A percentile compares a stretch with the other conserved stretches of the same genome.
These are phyloP conservation scores for Vitis riparia DNA, from an alignment of 164 flowering plant species.

Conservation along the genomic window DNA sequence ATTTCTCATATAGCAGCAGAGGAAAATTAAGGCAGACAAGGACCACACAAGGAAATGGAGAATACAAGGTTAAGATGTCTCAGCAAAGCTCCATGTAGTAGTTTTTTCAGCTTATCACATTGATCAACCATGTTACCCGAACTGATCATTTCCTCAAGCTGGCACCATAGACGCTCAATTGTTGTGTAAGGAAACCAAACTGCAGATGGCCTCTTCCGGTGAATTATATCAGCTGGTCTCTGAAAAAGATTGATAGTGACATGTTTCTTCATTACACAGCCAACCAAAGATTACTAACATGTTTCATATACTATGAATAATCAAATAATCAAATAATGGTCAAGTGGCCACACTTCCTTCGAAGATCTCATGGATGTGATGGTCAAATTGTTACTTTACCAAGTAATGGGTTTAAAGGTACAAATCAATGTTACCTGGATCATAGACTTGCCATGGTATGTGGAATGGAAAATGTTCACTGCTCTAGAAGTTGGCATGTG, in stretches of 20 bases:
- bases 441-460: too few species aligned
- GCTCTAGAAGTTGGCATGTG: too few species aligned
- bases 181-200: conserved; percentile 90
- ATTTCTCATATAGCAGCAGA: neutral
- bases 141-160: conserved; percentile 56
- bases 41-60: neutral
- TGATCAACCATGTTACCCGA: conserved; percentile 75
- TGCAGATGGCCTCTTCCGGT: conserved; percentile 73
- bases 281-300: neutral
- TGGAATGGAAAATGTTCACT: too few species aligned
- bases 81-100: conserved; percentile 58
- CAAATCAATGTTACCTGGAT: too few species aligned
- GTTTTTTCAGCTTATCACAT: conserved; percentile 63
- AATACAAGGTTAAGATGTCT: conserved; percentile 75
- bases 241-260: conserved; percentile 28
- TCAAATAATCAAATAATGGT: neutral
- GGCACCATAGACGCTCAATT: conserved; percentile 73
- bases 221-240: conserved; percentile 70
- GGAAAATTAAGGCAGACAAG: neutral
- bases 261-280: neutral
- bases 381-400: too few species aligned
- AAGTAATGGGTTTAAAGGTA: too few species aligned
- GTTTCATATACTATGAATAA: too few species aligned
- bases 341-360: neutral
- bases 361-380: neutral